Base-by-base conservation (phyloP, 768 basidiomycete genomes). In the Pleurotus platypus region DNA sequence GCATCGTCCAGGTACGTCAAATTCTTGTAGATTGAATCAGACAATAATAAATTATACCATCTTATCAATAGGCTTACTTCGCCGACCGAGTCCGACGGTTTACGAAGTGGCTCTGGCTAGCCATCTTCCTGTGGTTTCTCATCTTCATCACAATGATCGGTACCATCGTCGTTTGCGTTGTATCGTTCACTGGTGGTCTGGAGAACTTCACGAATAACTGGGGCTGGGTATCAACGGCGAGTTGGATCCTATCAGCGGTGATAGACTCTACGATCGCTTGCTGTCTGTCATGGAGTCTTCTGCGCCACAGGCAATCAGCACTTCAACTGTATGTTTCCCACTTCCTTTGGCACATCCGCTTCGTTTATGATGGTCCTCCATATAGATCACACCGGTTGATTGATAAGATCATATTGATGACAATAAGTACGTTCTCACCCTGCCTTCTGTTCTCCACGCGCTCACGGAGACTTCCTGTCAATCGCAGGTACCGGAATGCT, bases 381-480 rank as follows among this genome's bases (percentile, higher is more conserved):
- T 12, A 20, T n/a, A 54, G 51, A 3, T 54, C 51, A 11, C 51
- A 54, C 22, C 39, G 27, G 8, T 42, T 54, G 39, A 54, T 54
- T 42, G 51, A 54, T 38, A 54, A 54, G 13, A 54, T 54, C 24
- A 54, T 54, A 40, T 54, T 54, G 51, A 54, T 54, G 51, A 54
- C 51, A 12, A 54, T 54, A 54, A 54, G 51, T 54, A 15, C 8
- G 51, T 35, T 42, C n/a, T 48, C 46, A 20, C 15, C 39, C 22
- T 40, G 18, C 16, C 7, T 54, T 42, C 35, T 20, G 15, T 54
- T 42, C 15, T 20, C 20, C 20, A 12, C 9, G 11, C 30, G 2
- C 30, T 35, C 11, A 35, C 30, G 30, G 30, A 9, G 30, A 35
- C 9, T 35, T 35, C 30, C 30, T 35, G 22, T n/a, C 26, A n/a